Conservation (phyloP, 495 filamentous ascomycete genomes). For the Aspergillus ostianus region DNA sequence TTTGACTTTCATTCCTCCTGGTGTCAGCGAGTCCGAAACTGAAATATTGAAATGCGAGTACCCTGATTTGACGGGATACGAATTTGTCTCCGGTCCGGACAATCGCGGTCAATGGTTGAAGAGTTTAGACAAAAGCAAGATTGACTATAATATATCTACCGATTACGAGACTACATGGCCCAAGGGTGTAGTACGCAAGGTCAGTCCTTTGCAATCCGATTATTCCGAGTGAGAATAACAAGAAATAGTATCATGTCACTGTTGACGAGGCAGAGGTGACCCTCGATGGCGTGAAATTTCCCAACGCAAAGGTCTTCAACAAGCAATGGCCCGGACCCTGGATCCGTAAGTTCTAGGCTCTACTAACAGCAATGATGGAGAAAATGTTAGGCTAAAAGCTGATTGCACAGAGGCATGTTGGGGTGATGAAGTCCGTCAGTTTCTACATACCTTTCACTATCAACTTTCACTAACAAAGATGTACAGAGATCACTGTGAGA, state of each 20-base stretch:
- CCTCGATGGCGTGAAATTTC: background rate
- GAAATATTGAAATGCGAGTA: background rate
- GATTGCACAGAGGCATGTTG: constrained; percentile 16
- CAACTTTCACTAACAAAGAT: background rate
- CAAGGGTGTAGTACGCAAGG: background rate
- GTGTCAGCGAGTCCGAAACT: background rate
- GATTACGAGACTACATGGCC: background rate
- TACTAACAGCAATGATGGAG: background rate
- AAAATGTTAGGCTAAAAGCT: background rate
- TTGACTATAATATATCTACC: background rate
- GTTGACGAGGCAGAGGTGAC: background rate
- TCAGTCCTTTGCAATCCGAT: background rate
- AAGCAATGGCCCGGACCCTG: constrained; percentile 52
- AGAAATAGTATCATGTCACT: background rate
- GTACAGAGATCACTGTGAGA: constrained; percentile 17
- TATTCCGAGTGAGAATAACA: background rate
- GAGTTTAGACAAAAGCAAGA: background rate
- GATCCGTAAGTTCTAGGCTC: constrained; percentile 33
- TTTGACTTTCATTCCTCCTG: background rate
- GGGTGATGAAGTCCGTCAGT: constrained; percentile 8
- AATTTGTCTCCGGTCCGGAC: background rate
- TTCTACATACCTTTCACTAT: background rate
- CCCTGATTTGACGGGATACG: background rate
- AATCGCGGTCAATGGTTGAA: background rate
- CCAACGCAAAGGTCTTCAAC: constrained; percentile 55